phyloP scores from a whole-genome alignment of 345 rosid species.

The Reutealis trisperma region DNA sequence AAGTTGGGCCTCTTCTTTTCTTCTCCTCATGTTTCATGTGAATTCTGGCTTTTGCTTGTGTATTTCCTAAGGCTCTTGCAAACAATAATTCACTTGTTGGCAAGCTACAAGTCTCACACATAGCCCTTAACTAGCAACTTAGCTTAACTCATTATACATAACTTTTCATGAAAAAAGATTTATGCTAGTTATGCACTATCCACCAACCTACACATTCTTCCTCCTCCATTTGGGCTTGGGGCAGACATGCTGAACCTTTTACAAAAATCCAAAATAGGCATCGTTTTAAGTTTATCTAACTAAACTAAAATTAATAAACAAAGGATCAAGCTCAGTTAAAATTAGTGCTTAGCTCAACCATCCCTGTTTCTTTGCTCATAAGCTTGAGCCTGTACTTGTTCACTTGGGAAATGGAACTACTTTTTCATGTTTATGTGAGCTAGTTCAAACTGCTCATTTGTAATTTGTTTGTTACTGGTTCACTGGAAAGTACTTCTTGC shows the following conservation, averaged over 20 bases:
- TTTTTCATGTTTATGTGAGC: neutral
- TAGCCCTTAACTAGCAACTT: neutral
- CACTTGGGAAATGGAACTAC: neutral
- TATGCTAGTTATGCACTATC: neutral
- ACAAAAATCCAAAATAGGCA: neutral
- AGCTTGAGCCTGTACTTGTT: conserved; percentile 1
- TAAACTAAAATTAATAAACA: neutral
- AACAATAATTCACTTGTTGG: no score
- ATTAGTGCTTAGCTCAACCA: neutral
- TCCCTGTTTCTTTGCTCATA: neutral
- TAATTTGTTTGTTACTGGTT: neutral
- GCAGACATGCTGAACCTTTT: neutral
- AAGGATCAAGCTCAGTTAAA: neutral
- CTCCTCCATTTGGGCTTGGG: neutral
- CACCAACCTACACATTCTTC: neutral
- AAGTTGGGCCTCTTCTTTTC: no score
- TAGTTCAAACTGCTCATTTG: neutral
- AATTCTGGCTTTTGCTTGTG: conserved; percentile 2
- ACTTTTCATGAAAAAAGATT: neutral
- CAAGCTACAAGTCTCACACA: neutral
- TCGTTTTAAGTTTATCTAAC: neutral
- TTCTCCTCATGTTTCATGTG: neutral
- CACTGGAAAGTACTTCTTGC: neutral
- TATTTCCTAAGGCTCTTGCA: neutral
- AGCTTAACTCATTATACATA: neutral